Evolutionary conservation across 352 stramenopile species (phyloP).

Genomic region (Phytopythium vexans): DNA sequence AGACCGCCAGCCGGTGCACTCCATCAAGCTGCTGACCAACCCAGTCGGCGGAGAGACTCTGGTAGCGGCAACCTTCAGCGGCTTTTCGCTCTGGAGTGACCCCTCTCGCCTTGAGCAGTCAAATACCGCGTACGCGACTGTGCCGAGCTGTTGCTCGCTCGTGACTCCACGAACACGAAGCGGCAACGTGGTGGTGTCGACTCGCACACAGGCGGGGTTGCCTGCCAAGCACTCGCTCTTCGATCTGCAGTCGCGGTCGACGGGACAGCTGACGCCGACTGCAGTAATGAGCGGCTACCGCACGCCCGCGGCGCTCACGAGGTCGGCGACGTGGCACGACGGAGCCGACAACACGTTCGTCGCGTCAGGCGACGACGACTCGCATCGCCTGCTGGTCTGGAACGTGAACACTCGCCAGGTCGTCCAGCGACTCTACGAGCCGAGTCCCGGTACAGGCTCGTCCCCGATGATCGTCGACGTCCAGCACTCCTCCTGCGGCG

Average conservation of each 20-base stretch:
- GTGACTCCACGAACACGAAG: constrained; percentile 19
- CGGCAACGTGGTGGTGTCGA: constrained; percentile 35
- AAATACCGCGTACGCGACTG: constrained; percentile 15
- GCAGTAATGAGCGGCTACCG: constrained; percentile 33
- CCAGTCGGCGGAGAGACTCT: constrained; percentile 20
- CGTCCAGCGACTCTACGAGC: constrained; percentile 5
- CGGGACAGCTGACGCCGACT: constrained; percentile 9
- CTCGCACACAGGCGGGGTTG: constrained; percentile 17
- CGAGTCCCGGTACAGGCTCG: no score
- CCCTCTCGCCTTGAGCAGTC: constrained; percentile 8
- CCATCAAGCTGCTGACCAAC: constrained; percentile 30
- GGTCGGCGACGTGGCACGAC: constrained; percentile 39
- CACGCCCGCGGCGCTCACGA: constrained; percentile 35
- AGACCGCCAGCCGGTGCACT: constrained; percentile 52
- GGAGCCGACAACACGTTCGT: constrained; percentile 5
- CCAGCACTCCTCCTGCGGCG: constrained; percentile 2
- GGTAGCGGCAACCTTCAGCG: constrained; percentile 38
- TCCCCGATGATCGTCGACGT: constrained; percentile 13
- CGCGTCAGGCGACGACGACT: constrained; percentile 20
- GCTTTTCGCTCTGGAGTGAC: constrained; percentile 39
- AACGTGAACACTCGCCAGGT: constrained; percentile 11
- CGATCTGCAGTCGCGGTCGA: constrained; percentile 17
- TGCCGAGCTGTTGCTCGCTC: constrained; percentile 35
- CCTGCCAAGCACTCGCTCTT: constrained; percentile 45
- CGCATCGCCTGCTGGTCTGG: constrained; percentile 19